Evolutionary conservation across 1,284 basidiomycete species (phyloP).

Genomic region (Fomitopsis betulina): DNA sequence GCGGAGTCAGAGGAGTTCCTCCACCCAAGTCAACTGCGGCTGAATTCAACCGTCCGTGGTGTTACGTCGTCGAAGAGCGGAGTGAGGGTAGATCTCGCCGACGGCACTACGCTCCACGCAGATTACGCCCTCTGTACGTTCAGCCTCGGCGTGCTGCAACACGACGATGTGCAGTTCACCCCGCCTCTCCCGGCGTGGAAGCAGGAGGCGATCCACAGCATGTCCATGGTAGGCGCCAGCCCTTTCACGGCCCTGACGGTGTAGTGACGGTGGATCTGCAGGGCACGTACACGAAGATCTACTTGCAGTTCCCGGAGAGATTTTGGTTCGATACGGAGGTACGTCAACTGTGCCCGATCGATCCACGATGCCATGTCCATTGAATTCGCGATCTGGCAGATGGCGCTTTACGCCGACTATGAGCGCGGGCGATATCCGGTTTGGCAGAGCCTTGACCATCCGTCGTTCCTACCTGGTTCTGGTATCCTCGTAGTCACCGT

Average conservation of each 20-base stretch:
- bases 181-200: constrained; percentile 62
- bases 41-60: constrained; percentile 48
- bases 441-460: constrained; percentile 66
- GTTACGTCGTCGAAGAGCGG: constrained; percentile 41
- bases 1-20: constrained; percentile 52
- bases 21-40: constrained; percentile 37
- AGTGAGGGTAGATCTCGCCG: constrained; percentile 36
- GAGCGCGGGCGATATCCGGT: constrained; percentile 63
- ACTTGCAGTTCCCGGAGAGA: constrained; percentile 56
- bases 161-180: constrained; percentile 51
- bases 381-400: constrained; percentile 29
- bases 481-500: constrained; percentile 63
- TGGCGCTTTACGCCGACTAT: constrained; percentile 59
- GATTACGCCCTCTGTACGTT: constrained; percentile 62
- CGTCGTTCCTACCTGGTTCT: constrained; percentile 55
- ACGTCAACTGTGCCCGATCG: constrained; percentile 4
- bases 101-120: constrained; percentile 40
- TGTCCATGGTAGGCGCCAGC: constrained; percentile 48
- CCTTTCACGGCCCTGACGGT: background rate
- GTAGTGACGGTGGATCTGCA: constrained; percentile 12
- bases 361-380: too few species aligned
- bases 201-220: constrained; percentile 58
- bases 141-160: constrained; percentile 59
- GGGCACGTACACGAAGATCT: constrained; percentile 69
- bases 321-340: constrained; percentile 72